Conservation (phyloP, 2,329 filamentous ascomycete genomes). For the Talaromyces sp. region DNA sequence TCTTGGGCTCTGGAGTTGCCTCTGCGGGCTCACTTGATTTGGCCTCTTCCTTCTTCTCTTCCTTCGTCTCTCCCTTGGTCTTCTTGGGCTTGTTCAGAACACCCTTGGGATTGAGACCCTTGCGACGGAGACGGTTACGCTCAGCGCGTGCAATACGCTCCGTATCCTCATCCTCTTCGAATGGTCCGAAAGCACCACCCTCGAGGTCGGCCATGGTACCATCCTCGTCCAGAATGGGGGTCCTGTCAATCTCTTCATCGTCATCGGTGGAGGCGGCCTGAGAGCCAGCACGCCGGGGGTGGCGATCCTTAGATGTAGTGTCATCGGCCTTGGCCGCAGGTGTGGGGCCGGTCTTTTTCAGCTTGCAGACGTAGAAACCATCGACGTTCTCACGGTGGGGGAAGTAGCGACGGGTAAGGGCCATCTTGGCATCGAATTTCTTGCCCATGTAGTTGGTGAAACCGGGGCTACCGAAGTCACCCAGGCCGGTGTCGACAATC, state of each 20-base stretch:
- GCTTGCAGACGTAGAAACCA: slow-evolving; percentile 97
- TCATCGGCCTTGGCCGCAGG: slow-evolving; percentile 46
- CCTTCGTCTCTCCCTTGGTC: slow-evolving; percentile 20
- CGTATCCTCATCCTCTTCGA: slow-evolving; percentile 73
- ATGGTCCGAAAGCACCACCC: slow-evolving; percentile 68
- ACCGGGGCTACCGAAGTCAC: slow-evolving; percentile 83
- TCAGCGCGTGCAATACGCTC: slow-evolving; percentile 73
- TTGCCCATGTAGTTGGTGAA: slow-evolving; percentile 92
- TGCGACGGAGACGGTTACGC: slow-evolving; percentile 71
- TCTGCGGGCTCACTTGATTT: slow-evolving; percentile 20
- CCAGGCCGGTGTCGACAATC: slow-evolving; percentile 85
- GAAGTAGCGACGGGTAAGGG: slow-evolving; percentile 82
- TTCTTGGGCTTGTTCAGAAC: slow-evolving; percentile 46
- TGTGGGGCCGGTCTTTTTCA: slow-evolving; percentile 86
- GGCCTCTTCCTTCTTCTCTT: not conserved
- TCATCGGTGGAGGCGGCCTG: slow-evolving; percentile 37
- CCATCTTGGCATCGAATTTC: slow-evolving; percentile 82
- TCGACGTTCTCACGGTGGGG: slow-evolving; percentile 94
- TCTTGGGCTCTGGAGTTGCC: slow-evolving; percentile 21
- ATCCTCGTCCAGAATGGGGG: slow-evolving; percentile 60
- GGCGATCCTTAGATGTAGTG: slow-evolving; percentile 28
- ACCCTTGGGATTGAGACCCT: slow-evolving; percentile 72
- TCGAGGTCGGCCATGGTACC: slow-evolving; percentile 32
- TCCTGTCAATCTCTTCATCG: slow-evolving; percentile 65
- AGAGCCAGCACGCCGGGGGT: slow-evolving; percentile 24